phyloP scores from a whole-genome alignment of 2,329 filamentous ascomycete genomes.

The Septoria petroselini region DNA sequence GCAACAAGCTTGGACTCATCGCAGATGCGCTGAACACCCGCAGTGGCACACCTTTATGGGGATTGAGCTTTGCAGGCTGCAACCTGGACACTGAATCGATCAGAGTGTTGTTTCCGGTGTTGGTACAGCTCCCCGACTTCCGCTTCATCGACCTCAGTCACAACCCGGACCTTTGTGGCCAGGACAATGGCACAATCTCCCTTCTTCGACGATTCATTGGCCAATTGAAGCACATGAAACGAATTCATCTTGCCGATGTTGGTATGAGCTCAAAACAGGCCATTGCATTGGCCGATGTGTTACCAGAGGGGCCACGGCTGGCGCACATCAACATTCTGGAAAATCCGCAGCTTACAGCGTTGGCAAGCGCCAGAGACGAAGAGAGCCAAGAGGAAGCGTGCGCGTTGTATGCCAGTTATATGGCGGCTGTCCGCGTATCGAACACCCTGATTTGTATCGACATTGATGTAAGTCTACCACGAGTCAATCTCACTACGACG shows the following conservation, averaged over 20 bases:
- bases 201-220: constrained; percentile 81
- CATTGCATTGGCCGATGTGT: constrained; percentile 83
- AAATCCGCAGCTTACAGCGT: constrained; percentile 67
- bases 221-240: constrained; percentile 70
- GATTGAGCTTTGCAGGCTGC: constrained; percentile 81
- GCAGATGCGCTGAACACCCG: constrained; percentile 50
- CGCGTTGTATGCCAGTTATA: constrained; percentile 85
- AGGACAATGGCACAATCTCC: constrained; percentile 41
- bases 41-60: constrained; percentile 61
- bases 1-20: constrained; percentile 46
- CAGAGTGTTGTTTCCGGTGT: constrained; percentile 68
- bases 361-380: constrained; percentile 74
- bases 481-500: background rate
- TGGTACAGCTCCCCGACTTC: constrained; percentile 68
- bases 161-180: constrained; percentile 69
- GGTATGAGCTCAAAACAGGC: constrained; percentile 81
- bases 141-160: constrained; percentile 91
- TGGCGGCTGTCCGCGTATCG: constrained; percentile 82
- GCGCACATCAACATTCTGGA: constrained; percentile 85
- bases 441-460: constrained; percentile 83
- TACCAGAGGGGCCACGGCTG: constrained; percentile 76
- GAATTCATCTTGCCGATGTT: constrained; percentile 83
- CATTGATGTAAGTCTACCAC: constrained; percentile 61
- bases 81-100: constrained; percentile 71
- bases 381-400: constrained; percentile 87